Base-by-base conservation (phyloP, 2,329 filamentous ascomycete species). In the Aspergillus felis region DNA sequence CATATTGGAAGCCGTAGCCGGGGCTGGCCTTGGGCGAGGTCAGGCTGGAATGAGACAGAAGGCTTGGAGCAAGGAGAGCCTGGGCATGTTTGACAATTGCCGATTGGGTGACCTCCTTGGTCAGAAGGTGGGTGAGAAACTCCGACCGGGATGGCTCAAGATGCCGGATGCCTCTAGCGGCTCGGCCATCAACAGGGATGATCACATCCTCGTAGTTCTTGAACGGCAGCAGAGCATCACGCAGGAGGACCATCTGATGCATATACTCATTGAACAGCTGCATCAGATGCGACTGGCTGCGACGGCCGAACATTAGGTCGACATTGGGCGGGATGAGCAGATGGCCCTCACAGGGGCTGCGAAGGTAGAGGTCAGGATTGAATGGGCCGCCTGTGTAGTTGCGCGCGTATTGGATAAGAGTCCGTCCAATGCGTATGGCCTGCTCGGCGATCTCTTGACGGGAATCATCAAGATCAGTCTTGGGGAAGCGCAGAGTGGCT, bases 1-100 rank as follows among this genome's bases (percentile, higher is more conserved):
- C 53, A 46, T 66, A 68, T 56, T 68, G 65, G 44, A 67, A 68
- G 1, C 64, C 65, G 57, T 68, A 68, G 2, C 64, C 64, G 1
- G n/a, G 41, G 7, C 17, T 41, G 0, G 44, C 49, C 8, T 12
- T 32, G 10, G 27, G 27, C 27, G 27, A 28, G 9, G 27, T 32
- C 29, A 32, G 29, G 27, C 27, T 4, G 10, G 29, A 32, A 32
- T 4, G 10, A 12, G 29, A 47, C 1, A 24, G 20, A 2, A 62
- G 48, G 1, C 17, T 48, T 0, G 63, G 60, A 1, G 53, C 59
- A 3, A 66, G 60, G 3, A 66, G 42, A 1, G 60, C 56, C 42
- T 57, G 56, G 12, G 64, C 63, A 4, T 60, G 49, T 10, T 51
- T 32, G 0, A 63, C 28, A 3, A 64, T 28, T 0, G 51, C 49